Conservation (phyloP, 345 rosid species). For the Eutrema yunnanense region DNA sequence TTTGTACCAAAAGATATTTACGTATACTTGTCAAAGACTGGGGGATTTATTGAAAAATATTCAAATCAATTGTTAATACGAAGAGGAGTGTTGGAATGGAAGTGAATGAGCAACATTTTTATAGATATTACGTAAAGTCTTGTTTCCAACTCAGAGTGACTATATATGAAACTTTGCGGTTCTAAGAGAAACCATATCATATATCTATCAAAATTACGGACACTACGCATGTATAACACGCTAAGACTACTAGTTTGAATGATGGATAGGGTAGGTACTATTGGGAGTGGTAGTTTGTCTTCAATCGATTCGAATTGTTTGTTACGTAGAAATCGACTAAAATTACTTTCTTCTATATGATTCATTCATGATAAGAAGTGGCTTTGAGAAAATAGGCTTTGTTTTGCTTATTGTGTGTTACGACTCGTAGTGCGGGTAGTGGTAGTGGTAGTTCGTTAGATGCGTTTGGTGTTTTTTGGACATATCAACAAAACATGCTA, state of each 20-base stretch:
- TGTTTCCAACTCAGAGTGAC: not conserved
- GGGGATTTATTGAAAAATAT: not conserved
- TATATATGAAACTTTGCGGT: not conserved
- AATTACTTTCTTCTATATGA: not conserved
- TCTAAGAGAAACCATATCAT: not conserved
- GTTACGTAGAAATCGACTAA: not conserved
- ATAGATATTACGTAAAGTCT: not conserved
- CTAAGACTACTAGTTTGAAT: not conserved
- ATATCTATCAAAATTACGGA: not conserved
- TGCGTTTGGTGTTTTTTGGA: conserved; percentile 27
- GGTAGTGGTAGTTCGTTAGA: conserved; percentile 18
- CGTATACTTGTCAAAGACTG: not conserved
- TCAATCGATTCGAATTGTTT: not conserved
- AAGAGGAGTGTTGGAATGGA: not conserved
- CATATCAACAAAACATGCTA: conserved; percentile 19
- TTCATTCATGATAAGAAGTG: not conserved
- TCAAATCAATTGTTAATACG: not conserved
- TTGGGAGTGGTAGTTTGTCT: conserved; percentile 18
- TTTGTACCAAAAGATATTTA: not conserved
- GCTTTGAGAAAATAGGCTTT: conserved; percentile 13
- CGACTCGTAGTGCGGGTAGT: conserved; percentile 14
- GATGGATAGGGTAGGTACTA: conserved; percentile 16
- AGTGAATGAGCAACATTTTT: not conserved
- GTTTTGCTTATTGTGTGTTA: conserved; percentile 8
- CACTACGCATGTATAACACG: not conserved